Evolutionary conservation across 2,329 filamentous ascomycete genomes (phyloP), one percentile per base, ranked within the genome.

Genomic region (Scorias spongiosa): DNA sequence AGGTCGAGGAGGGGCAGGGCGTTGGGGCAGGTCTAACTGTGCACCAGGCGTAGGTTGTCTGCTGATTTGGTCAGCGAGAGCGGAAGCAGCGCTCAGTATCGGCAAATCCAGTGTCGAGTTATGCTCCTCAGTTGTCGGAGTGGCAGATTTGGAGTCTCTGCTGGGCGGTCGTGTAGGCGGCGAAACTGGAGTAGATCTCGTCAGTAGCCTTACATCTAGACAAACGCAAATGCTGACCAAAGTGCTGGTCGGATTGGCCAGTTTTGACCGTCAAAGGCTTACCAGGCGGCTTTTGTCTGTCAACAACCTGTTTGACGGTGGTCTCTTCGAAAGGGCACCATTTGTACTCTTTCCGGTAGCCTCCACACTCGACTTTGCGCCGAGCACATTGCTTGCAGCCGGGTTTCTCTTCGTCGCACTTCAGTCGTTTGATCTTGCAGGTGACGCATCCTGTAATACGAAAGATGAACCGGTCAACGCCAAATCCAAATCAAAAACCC

Each of bases 311-410:
- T 15, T 63, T 61, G 49, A 78, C 68, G 44, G 65, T 76, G 40
- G 74, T 70, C 50, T 83, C 78, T 54, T 80, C 78, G 52, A 82
- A 82, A 0, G 78, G 72, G 42, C 78, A 69, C 80, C 80, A 84
- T 67, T 84, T 83, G 64, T 82, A 84, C 58, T 81, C 76, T 58
- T 81, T 84, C 60, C 77, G 81, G 63, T 84, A 84, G 30, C 80
- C 80, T 46, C 79, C 80, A 56, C 80, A 84, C 2, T 66, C 58
- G 17, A 84, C 78, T 49, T 72, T 76, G 43, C 80, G 69, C 52
- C 74, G 75, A 39, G 75, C 67, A 56, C 80, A 83, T 63, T 83
- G 78, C 46, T 75, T 67, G 54, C 80, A 83, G 17, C 68, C 71
- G 0, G 80, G 80, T 51, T 84, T 82, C 39, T 73, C 75, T 64